phyloP scores from a whole-genome alignment of 2,329 filamentous ascomycete species.

The Paracorniculantispora psalliotae region DNA sequence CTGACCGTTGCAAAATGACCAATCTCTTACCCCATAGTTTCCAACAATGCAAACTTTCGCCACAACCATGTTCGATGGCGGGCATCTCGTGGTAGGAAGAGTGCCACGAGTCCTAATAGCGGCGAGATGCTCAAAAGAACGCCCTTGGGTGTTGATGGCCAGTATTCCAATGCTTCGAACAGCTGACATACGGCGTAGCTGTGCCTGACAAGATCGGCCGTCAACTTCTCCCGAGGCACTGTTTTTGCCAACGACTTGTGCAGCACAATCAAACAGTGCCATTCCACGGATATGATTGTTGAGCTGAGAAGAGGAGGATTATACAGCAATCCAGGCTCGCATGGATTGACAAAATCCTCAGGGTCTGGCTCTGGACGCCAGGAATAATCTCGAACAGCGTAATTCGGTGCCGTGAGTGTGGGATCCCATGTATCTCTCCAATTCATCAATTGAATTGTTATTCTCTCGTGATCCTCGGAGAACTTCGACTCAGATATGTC shows the following conservation, averaged over 20 bases:
- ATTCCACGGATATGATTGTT: slow-evolving; percentile 71
- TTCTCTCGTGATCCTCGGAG: slow-evolving; percentile 50
- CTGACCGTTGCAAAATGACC: slow-evolving; percentile 5
- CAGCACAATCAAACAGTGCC: slow-evolving; percentile 74
- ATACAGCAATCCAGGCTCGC: slow-evolving; percentile 64
- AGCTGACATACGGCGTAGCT: slow-evolving; percentile 70
- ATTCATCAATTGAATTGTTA: slow-evolving; percentile 42
- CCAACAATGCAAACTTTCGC: slow-evolving; percentile 71
- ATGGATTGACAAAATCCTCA: slow-evolving; percentile 70
- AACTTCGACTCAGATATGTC: slow-evolving; percentile 64
- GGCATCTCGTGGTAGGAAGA: slow-evolving; percentile 74
- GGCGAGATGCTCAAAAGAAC: slow-evolving; percentile 69
- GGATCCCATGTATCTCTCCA: slow-evolving; percentile 57
- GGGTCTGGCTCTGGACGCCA: slow-evolving; percentile 46
- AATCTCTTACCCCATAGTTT: slow-evolving; percentile 66
- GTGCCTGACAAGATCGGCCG: slow-evolving; percentile 52
- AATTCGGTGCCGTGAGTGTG: slow-evolving; percentile 54
- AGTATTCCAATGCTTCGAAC: slow-evolving; percentile 72
- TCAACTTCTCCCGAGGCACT: slow-evolving; percentile 45
- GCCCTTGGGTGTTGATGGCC: slow-evolving; percentile 65
- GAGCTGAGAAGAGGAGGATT: slow-evolving; percentile 65
- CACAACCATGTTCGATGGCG: slow-evolving; percentile 75
- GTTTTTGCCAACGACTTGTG: slow-evolving; percentile 68
- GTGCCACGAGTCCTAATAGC: slow-evolving; percentile 65
- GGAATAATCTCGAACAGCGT: slow-evolving; percentile 60